A percentile compares a stretch with the other conserved stretches of the same genome.
Evolutionary conservation across 371 early-diverging fungal genomes (phyloP).

Genomic region (Mucor racemosus): DNA sequence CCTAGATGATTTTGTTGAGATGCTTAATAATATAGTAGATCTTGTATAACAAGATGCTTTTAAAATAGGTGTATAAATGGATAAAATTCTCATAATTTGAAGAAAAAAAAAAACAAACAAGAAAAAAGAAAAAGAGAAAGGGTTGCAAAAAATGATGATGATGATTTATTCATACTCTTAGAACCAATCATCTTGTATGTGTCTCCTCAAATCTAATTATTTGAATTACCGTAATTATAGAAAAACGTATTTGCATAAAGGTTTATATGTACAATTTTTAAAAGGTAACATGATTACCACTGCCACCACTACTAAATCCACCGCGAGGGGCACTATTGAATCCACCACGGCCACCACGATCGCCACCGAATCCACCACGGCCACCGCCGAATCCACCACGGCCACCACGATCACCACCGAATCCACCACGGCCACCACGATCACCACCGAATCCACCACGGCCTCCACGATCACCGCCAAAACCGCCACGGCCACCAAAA

Average conservation of each 20-base stretch:
- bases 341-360: slow-evolving; percentile 21
- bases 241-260: slow-evolving; percentile 1
- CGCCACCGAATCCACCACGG: too few relatives aligned
- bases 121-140: slow-evolving; percentile 5
- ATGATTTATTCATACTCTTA: slow-evolving; percentile 4
- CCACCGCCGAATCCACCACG: too few relatives aligned
- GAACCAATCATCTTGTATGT: slow-evolving; percentile 2
- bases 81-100: slow-evolving; percentile 13
- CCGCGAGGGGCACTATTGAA: slow-evolving; percentile 16
- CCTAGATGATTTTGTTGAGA: neutral
- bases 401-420: too few relatives aligned
- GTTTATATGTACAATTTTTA: slow-evolving; percentile 12
- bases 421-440: too few relatives aligned
- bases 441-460: too few relatives aligned
- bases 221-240: slow-evolving; percentile 4
- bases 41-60: slow-evolving; percentile 1
- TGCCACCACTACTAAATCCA: slow-evolving; percentile 13
- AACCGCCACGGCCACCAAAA: too few relatives aligned
- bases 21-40: slow-evolving; percentile 1
- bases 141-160: slow-evolving; percentile 5
- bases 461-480: too few relatives aligned
- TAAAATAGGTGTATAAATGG: slow-evolving; percentile 17
- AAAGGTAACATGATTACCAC: slow-evolving; percentile 22
- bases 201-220: slow-evolving; percentile 1
- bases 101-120: neutral